Evolutionary conservation across 345 rosid genomes (phyloP).

Genomic region (Linum trigynum): DNA sequence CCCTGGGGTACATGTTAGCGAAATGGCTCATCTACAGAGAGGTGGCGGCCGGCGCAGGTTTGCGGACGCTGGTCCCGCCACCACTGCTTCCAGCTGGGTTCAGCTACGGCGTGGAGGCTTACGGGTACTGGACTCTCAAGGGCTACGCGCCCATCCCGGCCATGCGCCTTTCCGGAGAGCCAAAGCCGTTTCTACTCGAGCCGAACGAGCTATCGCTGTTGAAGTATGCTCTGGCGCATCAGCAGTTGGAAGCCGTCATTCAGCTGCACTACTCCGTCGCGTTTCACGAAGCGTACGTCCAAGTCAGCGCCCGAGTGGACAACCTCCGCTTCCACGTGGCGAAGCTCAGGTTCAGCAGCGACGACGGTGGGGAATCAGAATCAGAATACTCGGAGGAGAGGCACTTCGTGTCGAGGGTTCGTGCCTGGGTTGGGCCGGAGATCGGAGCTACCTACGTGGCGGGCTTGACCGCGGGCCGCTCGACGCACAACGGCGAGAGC

Average conservation of each 20-base stretch:
- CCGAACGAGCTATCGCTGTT: slow-evolving; percentile 50
- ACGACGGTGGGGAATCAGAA: slow-evolving; percentile 13
- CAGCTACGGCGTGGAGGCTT: slow-evolving; percentile 62
- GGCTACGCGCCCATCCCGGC: slow-evolving; percentile 14
- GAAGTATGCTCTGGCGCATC: slow-evolving; percentile 68
- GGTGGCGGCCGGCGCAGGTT: slow-evolving; percentile 26
- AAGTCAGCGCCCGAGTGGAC: slow-evolving; percentile 53
- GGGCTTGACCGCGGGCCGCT: slow-evolving; percentile 66
- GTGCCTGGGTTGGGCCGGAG: slow-evolving; percentile 82
- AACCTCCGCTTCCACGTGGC: slow-evolving; percentile 69
- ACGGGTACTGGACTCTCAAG: slow-evolving; percentile 71
- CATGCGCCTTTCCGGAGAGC: neutral
- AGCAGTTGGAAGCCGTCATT: slow-evolving; percentile 60
- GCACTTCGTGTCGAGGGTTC: slow-evolving; percentile 52
- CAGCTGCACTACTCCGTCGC: slow-evolving; percentile 62
- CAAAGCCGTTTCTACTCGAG: slow-evolving; percentile 13
- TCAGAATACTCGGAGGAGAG: slow-evolving; percentile 34
- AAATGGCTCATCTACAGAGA: slow-evolving; percentile 69
- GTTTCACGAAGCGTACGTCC: slow-evolving; percentile 49
- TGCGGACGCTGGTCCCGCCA: too few species aligned
- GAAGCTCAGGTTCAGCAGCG: slow-evolving; percentile 51
- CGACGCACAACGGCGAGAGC: slow-evolving; percentile 43
- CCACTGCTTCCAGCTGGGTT: slow-evolving; percentile 18
- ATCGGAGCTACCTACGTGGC: slow-evolving; percentile 62
- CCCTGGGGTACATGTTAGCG: slow-evolving; percentile 62